phyloP scores from a whole-genome alignment of 306 rosid genomes.

The Glycine soja region DNA sequence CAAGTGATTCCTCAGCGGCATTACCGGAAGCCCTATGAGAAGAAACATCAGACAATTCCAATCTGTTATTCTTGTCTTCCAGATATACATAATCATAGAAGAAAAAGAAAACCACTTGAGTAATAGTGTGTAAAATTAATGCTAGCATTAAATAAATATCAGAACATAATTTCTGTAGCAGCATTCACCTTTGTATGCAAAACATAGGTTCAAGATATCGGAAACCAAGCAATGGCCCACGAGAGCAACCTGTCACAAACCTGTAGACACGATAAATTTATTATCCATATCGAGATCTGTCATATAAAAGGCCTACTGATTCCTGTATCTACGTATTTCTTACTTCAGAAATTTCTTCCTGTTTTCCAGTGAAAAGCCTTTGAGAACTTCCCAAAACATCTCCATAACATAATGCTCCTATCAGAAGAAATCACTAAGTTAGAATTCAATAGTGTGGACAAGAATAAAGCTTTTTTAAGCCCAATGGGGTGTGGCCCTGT shows the following conservation, averaged over 20 bases:
- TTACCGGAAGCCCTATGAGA: conserved; percentile 71
- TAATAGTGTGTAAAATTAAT: conserved; percentile 4
- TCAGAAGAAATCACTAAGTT: conserved; percentile 44
- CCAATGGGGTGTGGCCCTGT: conserved; percentile 14
- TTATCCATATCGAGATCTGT: conserved; percentile 25
- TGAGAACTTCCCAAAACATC: conserved; percentile 96
- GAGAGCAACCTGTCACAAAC: conserved; percentile 98
- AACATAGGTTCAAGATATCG: conserved; percentile 85
- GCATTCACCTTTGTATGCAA: conserved; percentile 90
- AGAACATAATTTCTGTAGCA: conserved; percentile 5
- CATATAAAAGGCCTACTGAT: conserved; percentile 24
- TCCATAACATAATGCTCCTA: conserved; percentile 94
- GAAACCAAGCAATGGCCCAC: conserved; percentile 98
- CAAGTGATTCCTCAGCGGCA: conserved; percentile 94
- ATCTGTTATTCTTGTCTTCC: conserved; percentile 8
- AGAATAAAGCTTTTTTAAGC: not conserved
- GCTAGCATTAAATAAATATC: not conserved
- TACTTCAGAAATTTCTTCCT: conserved; percentile 94
- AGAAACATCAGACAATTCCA: conserved; percentile 41
- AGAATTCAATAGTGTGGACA: conserved; percentile 33
- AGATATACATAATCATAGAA: not conserved
- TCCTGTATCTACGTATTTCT: conserved; percentile 46
- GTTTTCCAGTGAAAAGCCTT: conserved; percentile 86
- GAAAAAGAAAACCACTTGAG: not conserved
- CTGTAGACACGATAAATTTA: conserved; percentile 52